These are phyloP conservation scores for Verticillium nonalfalfae DNA, from an alignment of 2,329 filamentous ascomycete genomes.

Conservation along the genomic window DNA sequence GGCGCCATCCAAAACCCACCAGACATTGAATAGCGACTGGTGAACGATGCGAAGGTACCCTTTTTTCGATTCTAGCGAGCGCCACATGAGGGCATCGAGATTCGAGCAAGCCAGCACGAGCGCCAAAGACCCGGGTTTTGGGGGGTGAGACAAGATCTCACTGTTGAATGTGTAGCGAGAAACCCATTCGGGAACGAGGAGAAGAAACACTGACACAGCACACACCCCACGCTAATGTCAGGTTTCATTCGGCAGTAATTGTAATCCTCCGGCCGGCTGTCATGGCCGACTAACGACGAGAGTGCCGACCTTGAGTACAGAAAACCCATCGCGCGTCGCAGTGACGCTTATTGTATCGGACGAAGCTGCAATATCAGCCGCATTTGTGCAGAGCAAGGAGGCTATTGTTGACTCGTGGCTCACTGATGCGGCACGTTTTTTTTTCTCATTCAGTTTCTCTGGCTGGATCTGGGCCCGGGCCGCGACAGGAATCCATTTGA, in stretches of 20 bases:
- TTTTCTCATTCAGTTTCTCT: too few relatives aligned
- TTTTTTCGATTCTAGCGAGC: not conserved
- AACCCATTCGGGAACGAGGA: not conserved
- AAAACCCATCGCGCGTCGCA: not conserved
- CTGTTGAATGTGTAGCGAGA: not conserved
- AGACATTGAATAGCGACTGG: not conserved
- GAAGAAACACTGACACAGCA: not conserved
- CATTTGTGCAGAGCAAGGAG: not conserved
- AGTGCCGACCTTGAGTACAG: not conserved
- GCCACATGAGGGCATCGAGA: not conserved
- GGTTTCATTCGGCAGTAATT: not conserved
- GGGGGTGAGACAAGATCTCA: not conserved
- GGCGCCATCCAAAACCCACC: not conserved
- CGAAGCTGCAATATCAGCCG: not conserved
- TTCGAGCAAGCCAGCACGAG: not conserved
- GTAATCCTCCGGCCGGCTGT: not conserved
- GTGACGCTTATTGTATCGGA: not conserved
- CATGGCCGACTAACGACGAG: not conserved
- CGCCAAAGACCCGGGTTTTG: not conserved
- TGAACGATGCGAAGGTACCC: not conserved
- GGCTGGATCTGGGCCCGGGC: not conserved
- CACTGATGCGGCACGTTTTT: too few relatives aligned
- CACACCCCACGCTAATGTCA: not conserved
- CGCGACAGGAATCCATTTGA: not conserved
- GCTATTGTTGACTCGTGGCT: not conserved